Percentiles rank a stretch among this genome's conserved stretches.
phyloP scores from a whole-genome alignment of 192 early-diverging fungal species.

The Coemansia javaensis region DNA sequence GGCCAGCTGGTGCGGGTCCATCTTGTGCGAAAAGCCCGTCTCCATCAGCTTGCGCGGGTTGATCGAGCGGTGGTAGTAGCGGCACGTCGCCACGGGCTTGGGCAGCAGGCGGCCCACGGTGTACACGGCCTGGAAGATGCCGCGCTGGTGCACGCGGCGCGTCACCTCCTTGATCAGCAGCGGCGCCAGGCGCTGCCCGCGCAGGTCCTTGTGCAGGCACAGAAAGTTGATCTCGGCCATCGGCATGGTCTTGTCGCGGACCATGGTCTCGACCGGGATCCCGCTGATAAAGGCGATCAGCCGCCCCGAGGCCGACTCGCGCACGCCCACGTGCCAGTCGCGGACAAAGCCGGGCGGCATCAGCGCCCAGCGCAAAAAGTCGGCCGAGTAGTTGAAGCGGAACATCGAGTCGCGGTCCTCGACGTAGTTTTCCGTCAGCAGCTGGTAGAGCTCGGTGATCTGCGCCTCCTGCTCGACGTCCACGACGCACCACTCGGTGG shows the following conservation, averaged over 20 bases:
- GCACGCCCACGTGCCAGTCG: conserved; percentile 90
- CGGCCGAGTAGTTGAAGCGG: conserved; percentile 92
- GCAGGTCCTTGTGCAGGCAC: conserved; percentile 93
- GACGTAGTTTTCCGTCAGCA: conserved; percentile 92
- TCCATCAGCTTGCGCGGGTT: conserved; percentile 95
- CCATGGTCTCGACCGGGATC: conserved; percentile 77
- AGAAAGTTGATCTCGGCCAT: conserved; percentile 98
- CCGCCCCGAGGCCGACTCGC: conserved; percentile 61
- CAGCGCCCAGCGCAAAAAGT: conserved; percentile 93
- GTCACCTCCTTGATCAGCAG: conserved; percentile 98
- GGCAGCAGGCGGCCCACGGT: conserved; percentile 90
- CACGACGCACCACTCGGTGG: conserved; percentile 84
- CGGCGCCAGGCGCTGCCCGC: conserved; percentile 90
- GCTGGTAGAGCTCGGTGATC: conserved; percentile 80
- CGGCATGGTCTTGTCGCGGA: conserved; percentile 57
- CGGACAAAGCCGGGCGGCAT: conserved; percentile 87
- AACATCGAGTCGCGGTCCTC: conserved; percentile 96
- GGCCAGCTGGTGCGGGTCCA: conserved; percentile 29
- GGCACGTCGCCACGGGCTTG: conserved; percentile 75
- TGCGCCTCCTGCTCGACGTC: conserved; percentile 72
- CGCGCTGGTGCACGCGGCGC: conserved; percentile 80
- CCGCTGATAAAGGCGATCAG: conserved; percentile 96
- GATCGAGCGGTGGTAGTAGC: conserved; percentile 91
- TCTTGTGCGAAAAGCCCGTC: conserved; percentile 82
- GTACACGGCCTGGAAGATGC: conserved; percentile 97